Percentiles rank a stretch among this genome's conserved stretches.
These are phyloP conservation scores for Colletotrichum sp. DNA, from an alignment of 2,329 filamentous ascomycete species.

Conservation along the genomic window DNA sequence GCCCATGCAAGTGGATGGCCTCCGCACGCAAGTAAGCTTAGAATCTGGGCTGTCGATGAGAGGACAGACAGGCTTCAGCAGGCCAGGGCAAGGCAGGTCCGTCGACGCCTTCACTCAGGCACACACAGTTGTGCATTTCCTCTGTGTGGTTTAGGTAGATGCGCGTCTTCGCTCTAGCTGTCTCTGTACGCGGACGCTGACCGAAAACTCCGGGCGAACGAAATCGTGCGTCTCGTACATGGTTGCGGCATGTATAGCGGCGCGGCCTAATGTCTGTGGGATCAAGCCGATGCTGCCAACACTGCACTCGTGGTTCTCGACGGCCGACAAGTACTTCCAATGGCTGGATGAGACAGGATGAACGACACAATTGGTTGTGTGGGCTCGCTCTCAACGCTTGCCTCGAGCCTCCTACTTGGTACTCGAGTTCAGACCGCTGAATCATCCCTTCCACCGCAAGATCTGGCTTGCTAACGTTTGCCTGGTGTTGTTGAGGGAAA, in stretches of 20 bases:
- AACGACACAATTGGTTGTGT: neutral
- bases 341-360: conserved; percentile 3
- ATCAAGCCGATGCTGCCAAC: conserved; percentile 3
- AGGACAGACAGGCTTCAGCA: neutral
- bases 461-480: neutral
- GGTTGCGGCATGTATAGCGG: neutral
- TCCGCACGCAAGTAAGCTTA: conserved; percentile 21
- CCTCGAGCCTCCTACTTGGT: neutral
- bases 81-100: neutral
- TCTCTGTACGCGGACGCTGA: neutral
- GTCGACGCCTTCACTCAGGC: neutral
- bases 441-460: neutral
- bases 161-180: neutral
- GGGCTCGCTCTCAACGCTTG: neutral
- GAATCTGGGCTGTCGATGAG: conserved; percentile 5
- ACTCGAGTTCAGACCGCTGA: neutral
- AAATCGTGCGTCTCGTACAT: neutral
- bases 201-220: conserved; percentile 1
- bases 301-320: conserved; percentile 1
- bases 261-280: conserved; percentile 1
- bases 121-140: neutral
- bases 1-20: neutral
- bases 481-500: neutral
- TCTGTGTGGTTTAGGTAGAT: neutral
- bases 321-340: neutral